phyloP scores from a whole-genome alignment of 2,329 filamentous ascomycete species.

The Ophiostoma sp. region DNA sequence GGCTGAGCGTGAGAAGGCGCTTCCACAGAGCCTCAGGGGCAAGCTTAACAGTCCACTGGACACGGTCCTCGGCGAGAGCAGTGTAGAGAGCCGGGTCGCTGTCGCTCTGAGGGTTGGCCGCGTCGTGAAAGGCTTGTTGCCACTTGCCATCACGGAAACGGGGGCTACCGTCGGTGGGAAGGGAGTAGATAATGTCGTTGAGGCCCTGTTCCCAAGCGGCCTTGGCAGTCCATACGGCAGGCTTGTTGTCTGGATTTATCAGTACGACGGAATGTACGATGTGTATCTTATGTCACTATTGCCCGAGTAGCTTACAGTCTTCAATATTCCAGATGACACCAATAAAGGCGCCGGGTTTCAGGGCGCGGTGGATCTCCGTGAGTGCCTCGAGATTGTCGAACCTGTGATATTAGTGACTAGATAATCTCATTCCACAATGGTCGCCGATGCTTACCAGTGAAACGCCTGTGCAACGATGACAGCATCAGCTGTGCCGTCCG shows the following conservation, averaged over 20 bases:
- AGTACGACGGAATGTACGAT: not conserved
- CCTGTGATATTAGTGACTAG: constrained; percentile 44
- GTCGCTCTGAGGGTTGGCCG: constrained; percentile 31
- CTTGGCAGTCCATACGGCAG: constrained; percentile 53
- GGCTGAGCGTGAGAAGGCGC: constrained; percentile 65
- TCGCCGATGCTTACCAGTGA: constrained; percentile 51
- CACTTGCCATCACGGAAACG: constrained; percentile 67
- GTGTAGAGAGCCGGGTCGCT: constrained; percentile 53
- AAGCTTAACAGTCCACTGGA: constrained; percentile 60
- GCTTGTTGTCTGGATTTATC: constrained; percentile 60
- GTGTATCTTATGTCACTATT: not conserved
- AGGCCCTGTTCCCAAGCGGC: constrained; percentile 63
- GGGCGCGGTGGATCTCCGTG: constrained; percentile 63
- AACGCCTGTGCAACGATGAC: constrained; percentile 66
- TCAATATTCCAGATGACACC: constrained; percentile 75
- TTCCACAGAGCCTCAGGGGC: constrained; percentile 62
- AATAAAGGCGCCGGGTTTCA: constrained; percentile 60
- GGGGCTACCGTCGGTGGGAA: constrained; percentile 57
- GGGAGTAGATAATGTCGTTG: constrained; percentile 57
- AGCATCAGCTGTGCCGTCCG: constrained; percentile 62
- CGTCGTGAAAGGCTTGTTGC: constrained; percentile 62
- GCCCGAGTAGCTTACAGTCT: constrained; percentile 60
- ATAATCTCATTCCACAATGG: not conserved
- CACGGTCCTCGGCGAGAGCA: constrained; percentile 58
- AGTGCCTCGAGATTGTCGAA: constrained; percentile 66